Evolutionary conservation across 2,329 filamentous ascomycete species (phyloP), one percentile per base, ranked within the genome.

Genomic region (Aspergillus hiratsukae): DNA sequence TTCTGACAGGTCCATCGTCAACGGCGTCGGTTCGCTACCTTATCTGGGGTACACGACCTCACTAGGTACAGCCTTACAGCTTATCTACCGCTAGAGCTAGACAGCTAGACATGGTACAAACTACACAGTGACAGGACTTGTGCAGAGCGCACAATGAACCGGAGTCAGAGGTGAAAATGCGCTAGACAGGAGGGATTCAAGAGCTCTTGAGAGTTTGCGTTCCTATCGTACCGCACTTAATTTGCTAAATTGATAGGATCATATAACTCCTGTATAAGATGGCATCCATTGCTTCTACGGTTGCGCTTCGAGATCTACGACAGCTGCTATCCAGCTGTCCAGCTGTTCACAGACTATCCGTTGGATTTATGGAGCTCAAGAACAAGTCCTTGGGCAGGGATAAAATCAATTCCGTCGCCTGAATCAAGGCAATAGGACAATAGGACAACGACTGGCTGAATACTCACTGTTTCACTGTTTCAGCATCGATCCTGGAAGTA

Each of bases 31-130:
- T 14, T 62, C 58, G 1, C 43, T 66, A 19, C 59, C 59, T 21
- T 66, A 19, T 61, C 59, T 21, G 56, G 55, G 11, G 29, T 66
- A 2, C 58, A 59, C 0, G 62, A 60, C 4, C 61, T 61, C 31
- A 35, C 31, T 35, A 6, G 31, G 31, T 6, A 35, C 11, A 17
- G 2, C 62, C n/a, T n/a, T n/a, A n/a, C n/a, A n/a, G n/a, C n/a
- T n/a, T 66, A 31, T 46, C 59, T 19, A 64, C 31, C 11, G 31
- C 5, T 31, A 31, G 10, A 11, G 10, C 29, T 11, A 10, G 28
- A 31, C 59, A 31, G 62, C 64, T 35, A 17, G 11, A 17, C 31
- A 37, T n/a, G 28, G 5, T 37, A 37, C 31, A 11, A 11, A 37
- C 5, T 37, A n/a, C 31, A 37, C 5, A 17, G 31, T 17, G 31